Conservation (phyloP, 352 stramenopile species). For the Phytophthora pistaciae region DNA sequence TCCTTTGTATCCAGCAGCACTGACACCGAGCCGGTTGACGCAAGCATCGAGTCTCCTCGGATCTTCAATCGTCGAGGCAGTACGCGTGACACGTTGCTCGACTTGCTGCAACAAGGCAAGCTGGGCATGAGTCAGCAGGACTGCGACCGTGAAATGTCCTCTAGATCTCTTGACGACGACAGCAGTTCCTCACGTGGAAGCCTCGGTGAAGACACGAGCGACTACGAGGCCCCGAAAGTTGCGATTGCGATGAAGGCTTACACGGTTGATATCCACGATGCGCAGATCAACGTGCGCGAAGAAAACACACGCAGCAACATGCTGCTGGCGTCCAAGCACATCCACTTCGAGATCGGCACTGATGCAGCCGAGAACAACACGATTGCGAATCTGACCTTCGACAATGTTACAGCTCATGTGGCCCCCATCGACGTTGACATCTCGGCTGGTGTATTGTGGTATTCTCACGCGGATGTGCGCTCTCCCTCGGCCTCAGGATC, state of each 20-base stretch:
- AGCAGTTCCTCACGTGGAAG: constrained; percentile 20
- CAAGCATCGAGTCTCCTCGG: constrained; percentile 1
- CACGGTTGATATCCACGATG: constrained; percentile 80
- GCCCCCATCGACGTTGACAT: constrained; percentile 84
- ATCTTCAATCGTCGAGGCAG: constrained; percentile 45
- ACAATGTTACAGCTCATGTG: constrained; percentile 75
- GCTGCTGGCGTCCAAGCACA: constrained; percentile 77
- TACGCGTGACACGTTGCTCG: constrained; percentile 69
- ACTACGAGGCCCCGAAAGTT: constrained; percentile 27
- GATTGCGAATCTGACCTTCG: constrained; percentile 70
- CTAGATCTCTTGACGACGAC: constrained; percentile 20
- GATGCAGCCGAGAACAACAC: constrained; percentile 54
- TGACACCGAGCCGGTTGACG: background rate
- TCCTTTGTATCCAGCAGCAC: constrained; percentile 17
- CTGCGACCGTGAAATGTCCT: constrained; percentile 25
- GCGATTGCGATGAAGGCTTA: constrained; percentile 74
- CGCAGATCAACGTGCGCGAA: constrained; percentile 83
- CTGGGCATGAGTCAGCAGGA: constrained; percentile 45
- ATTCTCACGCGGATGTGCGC: constrained; percentile 41
- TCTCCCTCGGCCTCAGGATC: constrained; percentile 28
- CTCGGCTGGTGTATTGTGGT: constrained; percentile 76
- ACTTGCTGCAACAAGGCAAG: constrained; percentile 82
- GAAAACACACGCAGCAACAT: constrained; percentile 73
- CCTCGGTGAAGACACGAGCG: constrained; percentile 19
- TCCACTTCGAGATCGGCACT: constrained; percentile 76